Evolutionary conservation across 768 basidiomycete genomes (phyloP), one percentile per base, ranked within the genome.

Genomic region (Rhodotorula toruloides): DNA sequence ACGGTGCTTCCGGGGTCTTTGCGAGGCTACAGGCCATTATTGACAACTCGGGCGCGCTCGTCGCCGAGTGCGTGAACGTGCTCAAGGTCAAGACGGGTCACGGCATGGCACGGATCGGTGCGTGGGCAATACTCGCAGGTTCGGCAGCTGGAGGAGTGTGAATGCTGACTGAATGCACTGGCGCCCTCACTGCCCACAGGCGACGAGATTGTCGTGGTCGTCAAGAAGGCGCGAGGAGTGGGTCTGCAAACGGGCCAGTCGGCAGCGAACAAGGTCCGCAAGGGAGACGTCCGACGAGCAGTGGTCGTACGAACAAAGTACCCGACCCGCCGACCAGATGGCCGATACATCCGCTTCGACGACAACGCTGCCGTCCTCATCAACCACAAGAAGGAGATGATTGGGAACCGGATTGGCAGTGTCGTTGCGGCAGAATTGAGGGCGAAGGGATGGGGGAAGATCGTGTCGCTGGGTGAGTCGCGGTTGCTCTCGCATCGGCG

Each of bases 41-140:
- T 77, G 94, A 98, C 82, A 98, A 98, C 79, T 92, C 94, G 11
- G 94, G 94, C 39, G 93, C 91, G 12, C 82, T 97, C 68, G 80
- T 94, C 67, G 87, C 92, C 47, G 94, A 97, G 81, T 96, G 92
- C 76, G 90, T 98, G 77, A 96, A 97, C 78, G 85, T 98, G 36
- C 82, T 96, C 63, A 97, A 97, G 79, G 86, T 90, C 77, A 98
- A 97, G 78, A 90, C 91, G 73, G 93, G 90, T 77, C 89, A 91
- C 73, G 93, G 93, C 49, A 90, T 89, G 85, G 94, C 91, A 40
- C 74, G 76, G 37, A 78, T 79, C 61, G 79, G 79, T 80, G 36
- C 65, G 79, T 34, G 36, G 2, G 27, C 42, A 16, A 43, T 50
- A 55, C 29, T 47, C 32, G 22, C 56, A 25, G 8, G n/a, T 34